Evolutionary conservation across 495 filamentous ascomycete genomes (phyloP).

Genomic region (Chlorociboria aeruginascens): DNA sequence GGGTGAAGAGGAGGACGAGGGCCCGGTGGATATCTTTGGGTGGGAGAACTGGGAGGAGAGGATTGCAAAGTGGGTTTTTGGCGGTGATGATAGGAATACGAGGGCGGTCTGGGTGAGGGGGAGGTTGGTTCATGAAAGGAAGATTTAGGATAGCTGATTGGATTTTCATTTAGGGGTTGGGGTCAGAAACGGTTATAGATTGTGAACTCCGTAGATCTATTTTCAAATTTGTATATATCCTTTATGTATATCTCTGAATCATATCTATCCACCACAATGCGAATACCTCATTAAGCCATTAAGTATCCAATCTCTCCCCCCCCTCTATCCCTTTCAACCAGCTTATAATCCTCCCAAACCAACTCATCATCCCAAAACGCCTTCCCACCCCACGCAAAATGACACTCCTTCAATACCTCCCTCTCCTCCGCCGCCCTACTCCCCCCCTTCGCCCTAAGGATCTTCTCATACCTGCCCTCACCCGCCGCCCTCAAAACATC

Average conservation of each 20-base stretch:
- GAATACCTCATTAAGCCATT: no score
- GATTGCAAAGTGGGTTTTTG: constrained; percentile 82
- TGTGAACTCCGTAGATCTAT: background rate
- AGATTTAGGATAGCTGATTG: background rate
- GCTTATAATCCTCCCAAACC: constrained; percentile 4
- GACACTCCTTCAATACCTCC: constrained; percentile 1
- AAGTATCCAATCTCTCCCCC: background rate
- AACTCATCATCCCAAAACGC: constrained; percentile 5
- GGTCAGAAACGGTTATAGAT: background rate
- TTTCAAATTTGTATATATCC: background rate
- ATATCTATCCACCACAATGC: no score
- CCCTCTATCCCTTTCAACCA: background rate
- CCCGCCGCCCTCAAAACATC: background rate
- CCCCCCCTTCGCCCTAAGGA: background rate
- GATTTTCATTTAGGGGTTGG: background rate
- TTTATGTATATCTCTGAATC: background rate
- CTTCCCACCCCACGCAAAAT: constrained; percentile 8
- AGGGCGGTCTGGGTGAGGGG: constrained; percentile 71
- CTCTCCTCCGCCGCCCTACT: background rate
- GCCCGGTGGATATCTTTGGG: constrained; percentile 73
- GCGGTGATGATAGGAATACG: constrained; percentile 77
- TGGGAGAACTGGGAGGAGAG: constrained; percentile 66
- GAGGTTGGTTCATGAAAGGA: constrained; percentile 54
- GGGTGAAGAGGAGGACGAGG: constrained; percentile 26
- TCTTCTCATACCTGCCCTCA: constrained; percentile 3